Base-by-base conservation (phyloP, 2,329 filamentous ascomycete species). In the Calonectria pauciramosa region DNA sequence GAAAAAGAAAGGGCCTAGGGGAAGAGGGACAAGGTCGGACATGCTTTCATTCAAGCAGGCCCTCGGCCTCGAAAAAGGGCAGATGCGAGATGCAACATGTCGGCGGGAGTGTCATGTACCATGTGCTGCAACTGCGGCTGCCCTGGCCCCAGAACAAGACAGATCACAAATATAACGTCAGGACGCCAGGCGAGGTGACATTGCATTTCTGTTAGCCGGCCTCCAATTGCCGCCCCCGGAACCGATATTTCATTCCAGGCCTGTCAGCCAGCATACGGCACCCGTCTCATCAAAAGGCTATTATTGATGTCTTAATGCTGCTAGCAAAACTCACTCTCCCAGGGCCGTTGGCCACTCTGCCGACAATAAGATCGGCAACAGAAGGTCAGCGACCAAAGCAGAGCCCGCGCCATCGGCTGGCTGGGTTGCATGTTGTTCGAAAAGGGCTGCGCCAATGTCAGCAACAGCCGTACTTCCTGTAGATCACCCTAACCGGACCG, bases 11-110 rank as follows among this genome's bases (percentile, higher is more conserved):
- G 44, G 23, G 26, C 41, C 6, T 44, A 7, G 41, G 30, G 30
- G 30, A 18, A 16, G 41, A 10, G 3, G 16, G 41, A 9, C 56
- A 47, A 14, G 23, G 54, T 44, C 26, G 47, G 30, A 23, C 13
- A 54, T 64, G n/a, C 16, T 32, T 52, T 52, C 28, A 59, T 28
- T 38, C 36, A 30, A 32, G 16, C 66, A 20, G 30, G 36, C 44
- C 70, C 71, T 52, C 36, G 49, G 30, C 44, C 34, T 63, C 14
- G 23, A 49, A 20, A 41, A 32, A 32, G 30, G 52, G 44, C 51
- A 44, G 30, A 73, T 70, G 67, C 71, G 38, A 38, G 60, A 73
- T 65, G 71, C 71, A 52, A 56, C 38, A 59, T 49, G 66, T 66
- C 67, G 66, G 56, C 56, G 52, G 67, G 67, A 59, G 36, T 26